These are phyloP conservation scores for Globisporangium abappressorium DNA, from an alignment of 352 stramenopile species.

Conservation along the genomic window DNA sequence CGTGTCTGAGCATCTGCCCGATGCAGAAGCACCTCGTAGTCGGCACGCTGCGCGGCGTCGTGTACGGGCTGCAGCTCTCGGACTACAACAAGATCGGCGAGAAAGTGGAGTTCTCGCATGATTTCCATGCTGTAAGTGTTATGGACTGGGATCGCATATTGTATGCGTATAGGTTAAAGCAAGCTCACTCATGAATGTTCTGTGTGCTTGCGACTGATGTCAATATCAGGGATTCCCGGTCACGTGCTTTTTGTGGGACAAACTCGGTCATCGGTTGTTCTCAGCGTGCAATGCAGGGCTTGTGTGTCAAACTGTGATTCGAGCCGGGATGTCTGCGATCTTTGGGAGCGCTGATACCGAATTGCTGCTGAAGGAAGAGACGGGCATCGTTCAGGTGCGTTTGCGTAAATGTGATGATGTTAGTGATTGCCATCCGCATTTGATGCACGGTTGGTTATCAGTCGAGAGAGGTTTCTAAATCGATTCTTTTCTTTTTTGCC, in stretches of 20 bases:
- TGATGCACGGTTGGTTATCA: not conserved
- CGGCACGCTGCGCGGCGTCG: slow-evolving; percentile 69
- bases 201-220: not conserved
- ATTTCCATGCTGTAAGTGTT: slow-evolving; percentile 62
- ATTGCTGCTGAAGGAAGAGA: slow-evolving; percentile 84
- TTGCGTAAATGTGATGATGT: not conserved
- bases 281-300: slow-evolving; percentile 78
- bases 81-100: slow-evolving; percentile 88
- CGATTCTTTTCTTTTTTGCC: not conserved
- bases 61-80: slow-evolving; percentile 77
- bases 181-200: not conserved
- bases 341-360: slow-evolving; percentile 83
- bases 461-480: not conserved
- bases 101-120: slow-evolving; percentile 85
- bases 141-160: not conserved
- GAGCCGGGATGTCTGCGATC: slow-evolving; percentile 77
- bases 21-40: slow-evolving; percentile 79
- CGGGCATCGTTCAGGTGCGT: slow-evolving; percentile 74
- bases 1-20: slow-evolving; percentile 78
- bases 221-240: slow-evolving; percentile 59
- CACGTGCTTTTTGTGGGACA: slow-evolving; percentile 83
- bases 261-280: slow-evolving; percentile 61
- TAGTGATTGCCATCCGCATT: not conserved
- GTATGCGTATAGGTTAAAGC: not conserved
- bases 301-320: slow-evolving; percentile 74